Percentiles rank a stretch among this genome's conserved stretches.
Conservation (phyloP, 73 alveolate species). For the Vitrella brassicaformis region DNA sequence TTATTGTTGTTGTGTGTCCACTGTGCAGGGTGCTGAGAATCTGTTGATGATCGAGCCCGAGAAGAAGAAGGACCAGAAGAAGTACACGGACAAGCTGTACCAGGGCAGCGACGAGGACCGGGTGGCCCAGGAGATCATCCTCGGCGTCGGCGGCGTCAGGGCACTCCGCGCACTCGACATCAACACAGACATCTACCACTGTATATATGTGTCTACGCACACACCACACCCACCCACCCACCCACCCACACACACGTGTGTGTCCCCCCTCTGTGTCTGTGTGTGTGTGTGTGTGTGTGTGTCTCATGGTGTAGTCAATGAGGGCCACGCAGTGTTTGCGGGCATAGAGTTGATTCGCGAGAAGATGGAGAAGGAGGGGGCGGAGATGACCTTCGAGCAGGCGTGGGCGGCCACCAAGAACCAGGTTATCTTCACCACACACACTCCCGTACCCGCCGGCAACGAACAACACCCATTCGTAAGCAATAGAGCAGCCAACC, state of each 20-base stretch:
- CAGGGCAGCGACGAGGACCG: not conserved
- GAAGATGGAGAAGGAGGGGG: not conserved
- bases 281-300: too few species aligned
- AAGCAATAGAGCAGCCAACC: too few species aligned
- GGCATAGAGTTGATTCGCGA: not conserved
- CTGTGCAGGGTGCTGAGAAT: not conserved
- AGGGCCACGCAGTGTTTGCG: not conserved
- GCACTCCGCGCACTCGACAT: not conserved
- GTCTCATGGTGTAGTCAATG: too few species aligned
- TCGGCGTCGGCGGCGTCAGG: not conserved
- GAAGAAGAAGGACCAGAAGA: not conserved
- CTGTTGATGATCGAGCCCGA: not conserved
- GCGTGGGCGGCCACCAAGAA: not conserved
- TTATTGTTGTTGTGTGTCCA: not conserved
- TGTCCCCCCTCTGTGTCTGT: too few species aligned
- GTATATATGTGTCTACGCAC: too few species aligned
- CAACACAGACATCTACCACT: not conserved
- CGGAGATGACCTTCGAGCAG: not conserved
- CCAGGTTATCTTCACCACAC: not conserved
- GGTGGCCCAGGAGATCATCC: not conserved
- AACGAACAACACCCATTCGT: not conserved
- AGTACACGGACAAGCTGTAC: not conserved
- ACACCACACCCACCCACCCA: too few species aligned
- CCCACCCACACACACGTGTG: too few species aligned
- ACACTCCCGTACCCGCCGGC: not conserved